Evolutionary conservation across 1,284 basidiomycete species (phyloP).

Genomic region (Sphaerobolus stellatus): DNA sequence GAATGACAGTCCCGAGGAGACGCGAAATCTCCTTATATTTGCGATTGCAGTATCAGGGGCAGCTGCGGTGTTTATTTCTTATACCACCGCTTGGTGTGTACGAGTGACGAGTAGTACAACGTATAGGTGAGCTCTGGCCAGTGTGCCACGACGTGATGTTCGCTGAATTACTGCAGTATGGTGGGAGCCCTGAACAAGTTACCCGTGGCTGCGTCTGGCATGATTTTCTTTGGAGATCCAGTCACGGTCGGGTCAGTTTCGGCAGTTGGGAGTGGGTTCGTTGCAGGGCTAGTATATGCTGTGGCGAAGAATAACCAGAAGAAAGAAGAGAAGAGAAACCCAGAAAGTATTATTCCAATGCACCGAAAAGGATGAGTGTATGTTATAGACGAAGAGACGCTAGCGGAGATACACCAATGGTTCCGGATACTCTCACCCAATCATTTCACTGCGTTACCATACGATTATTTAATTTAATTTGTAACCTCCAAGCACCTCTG

Average conservation of each 20-base stretch:
- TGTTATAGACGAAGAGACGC: too few relatives aligned
- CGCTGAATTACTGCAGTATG: constrained; percentile 64
- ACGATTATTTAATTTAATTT: too few relatives aligned
- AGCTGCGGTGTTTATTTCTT: constrained; percentile 96
- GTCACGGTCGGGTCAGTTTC: constrained; percentile 86
- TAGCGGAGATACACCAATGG: too few relatives aligned
- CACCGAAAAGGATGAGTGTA: constrained; percentile 13
- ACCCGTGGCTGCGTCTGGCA: constrained; percentile 93
- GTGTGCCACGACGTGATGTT: constrained; percentile 1
- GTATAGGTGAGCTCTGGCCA: constrained; percentile 63
- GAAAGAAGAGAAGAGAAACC: constrained; percentile 54
- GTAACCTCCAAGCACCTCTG: neutral
- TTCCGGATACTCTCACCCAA: too few relatives aligned
- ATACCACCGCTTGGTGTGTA: constrained; percentile 98
- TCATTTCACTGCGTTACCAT: too few relatives aligned
- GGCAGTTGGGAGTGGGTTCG: constrained; percentile 86
- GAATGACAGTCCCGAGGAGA: constrained; percentile 72
- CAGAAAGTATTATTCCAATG: constrained; percentile 58
- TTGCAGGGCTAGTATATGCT: constrained; percentile 88
- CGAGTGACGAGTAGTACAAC: constrained; percentile 96
- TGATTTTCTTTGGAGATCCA: constrained; percentile 93
- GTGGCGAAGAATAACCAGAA: constrained; percentile 89
- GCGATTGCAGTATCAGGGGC: constrained; percentile 96
- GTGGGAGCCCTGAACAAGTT: constrained; percentile 98
- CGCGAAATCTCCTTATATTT: constrained; percentile 76